Evolutionary conservation across 2,329 filamentous ascomycete species (phyloP).

Genomic region (Byssothecium circinans): DNA sequence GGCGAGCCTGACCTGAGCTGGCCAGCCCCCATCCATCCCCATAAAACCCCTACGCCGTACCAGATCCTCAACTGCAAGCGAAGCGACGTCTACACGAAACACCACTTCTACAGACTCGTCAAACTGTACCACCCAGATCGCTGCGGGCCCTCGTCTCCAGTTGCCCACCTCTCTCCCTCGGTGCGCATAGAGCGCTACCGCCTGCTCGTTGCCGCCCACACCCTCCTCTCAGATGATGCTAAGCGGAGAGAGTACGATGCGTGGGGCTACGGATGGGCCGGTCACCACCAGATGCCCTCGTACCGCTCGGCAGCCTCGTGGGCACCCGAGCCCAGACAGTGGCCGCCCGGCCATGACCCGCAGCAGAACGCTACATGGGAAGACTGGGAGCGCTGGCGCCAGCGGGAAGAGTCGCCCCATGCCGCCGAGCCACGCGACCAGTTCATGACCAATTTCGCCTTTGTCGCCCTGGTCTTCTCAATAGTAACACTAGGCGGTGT

Average conservation of each 20-base stretch:
- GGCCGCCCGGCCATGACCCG: conserved; percentile 46
- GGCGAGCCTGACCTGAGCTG: conserved; percentile 30
- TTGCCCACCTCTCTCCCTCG: conserved; percentile 55
- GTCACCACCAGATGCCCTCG: conserved; percentile 27
- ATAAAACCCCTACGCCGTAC: conserved; percentile 73
- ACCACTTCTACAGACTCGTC: conserved; percentile 83
- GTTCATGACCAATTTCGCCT: conserved; percentile 78
- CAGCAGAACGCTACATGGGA: conserved; percentile 92
- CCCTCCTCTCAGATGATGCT: conserved; percentile 78
- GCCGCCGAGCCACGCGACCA: conserved; percentile 51
- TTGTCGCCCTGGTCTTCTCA: conserved; percentile 70
- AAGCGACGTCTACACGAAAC: conserved; percentile 75
- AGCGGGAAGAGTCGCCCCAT: conserved; percentile 29
- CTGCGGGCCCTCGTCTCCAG: conserved; percentile 38
- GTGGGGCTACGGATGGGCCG: conserved; percentile 78
- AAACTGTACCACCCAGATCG: conserved; percentile 95
- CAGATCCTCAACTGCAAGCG: conserved; percentile 73
- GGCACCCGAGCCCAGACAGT: conserved; percentile 29
- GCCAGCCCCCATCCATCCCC: conserved; percentile 40
- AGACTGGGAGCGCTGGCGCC: conserved; percentile 75
- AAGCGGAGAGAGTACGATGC: conserved; percentile 82
- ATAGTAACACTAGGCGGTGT: conserved; percentile 71
- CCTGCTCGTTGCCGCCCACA: conserved; percentile 82
- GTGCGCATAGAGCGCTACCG: conserved; percentile 85
- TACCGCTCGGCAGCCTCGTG: conserved; percentile 25